Conservation (phyloP, 495 filamentous ascomycete species). For the Choiromyces venosus region DNA sequence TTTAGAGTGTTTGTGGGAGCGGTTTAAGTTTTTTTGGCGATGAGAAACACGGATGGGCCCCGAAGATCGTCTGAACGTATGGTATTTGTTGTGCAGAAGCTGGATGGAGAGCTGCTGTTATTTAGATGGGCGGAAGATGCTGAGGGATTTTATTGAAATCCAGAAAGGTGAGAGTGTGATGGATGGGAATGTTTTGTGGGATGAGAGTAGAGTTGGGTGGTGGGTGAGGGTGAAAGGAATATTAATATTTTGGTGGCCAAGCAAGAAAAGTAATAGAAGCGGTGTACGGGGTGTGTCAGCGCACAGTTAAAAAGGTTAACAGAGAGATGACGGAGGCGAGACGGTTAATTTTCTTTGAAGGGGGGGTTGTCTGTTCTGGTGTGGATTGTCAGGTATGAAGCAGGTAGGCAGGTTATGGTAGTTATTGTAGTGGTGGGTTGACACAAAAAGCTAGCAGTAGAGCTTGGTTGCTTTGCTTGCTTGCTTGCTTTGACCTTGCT, state of each 20-base stretch:
- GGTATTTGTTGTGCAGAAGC: constrained; percentile 16
- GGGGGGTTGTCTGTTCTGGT: neutral
- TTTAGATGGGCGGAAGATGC: neutral
- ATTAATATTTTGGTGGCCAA: constrained; percentile 37
- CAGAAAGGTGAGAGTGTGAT: constrained; percentile 14
- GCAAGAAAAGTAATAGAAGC: neutral
- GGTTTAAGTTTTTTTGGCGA: constrained; percentile 15
- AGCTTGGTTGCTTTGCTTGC: neutral
- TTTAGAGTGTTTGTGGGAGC: neutral
- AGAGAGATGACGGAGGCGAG: constrained; percentile 37
- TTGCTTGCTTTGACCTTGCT: constrained; percentile 3
- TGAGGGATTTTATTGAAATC: constrained; percentile 40
- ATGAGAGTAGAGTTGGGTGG: constrained; percentile 14
- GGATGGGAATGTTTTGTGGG: constrained; percentile 22
- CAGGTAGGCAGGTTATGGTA: neutral
- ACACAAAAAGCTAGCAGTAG: neutral
- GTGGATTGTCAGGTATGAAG: neutral
- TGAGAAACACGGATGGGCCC: constrained; percentile 18
- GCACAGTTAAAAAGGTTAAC: constrained; percentile 14
- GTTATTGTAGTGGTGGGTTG: neutral
- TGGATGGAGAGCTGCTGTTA: constrained; percentile 12
- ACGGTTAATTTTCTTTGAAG: constrained; percentile 10
- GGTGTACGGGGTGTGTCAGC: constrained; percentile 33
- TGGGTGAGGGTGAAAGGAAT: constrained; percentile 35
- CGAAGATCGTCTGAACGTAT: constrained; percentile 24